Evolutionary conservation across 768 basidiomycete species (phyloP), one percentile per base, ranked within the genome.

Genomic region (Calocybe cyanea): DNA sequence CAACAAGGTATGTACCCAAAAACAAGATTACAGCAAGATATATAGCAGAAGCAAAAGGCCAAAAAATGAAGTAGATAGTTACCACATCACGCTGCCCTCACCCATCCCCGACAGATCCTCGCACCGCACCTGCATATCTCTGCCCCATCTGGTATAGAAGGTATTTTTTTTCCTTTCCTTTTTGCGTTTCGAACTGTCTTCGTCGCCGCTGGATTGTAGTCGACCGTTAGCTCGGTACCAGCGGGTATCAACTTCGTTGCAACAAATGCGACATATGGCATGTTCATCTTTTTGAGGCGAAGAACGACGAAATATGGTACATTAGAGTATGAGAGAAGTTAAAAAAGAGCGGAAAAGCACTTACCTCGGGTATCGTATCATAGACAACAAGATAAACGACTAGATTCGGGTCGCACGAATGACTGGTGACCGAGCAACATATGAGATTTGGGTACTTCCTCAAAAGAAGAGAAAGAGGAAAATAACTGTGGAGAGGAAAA

Each of bases 331-430:
- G 50, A 18, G 9, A 38, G 15, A 35, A 32, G 20, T 15, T 11
- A 32, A 18, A 32, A n/a, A n/a, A n/a, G n/a, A 35, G 25, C 25
- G 11, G 18, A 8, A 40, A 21, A 32, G 45, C 20, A 56, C 69
- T 24, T 33, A 83, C 84, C 49, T 72, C 68, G 15, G 78, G 73
- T 40, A 79, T 73, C 0, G 77, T 77, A 48, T 86, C 83, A 48
- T 78, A 83, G 0, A 85, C 72, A 1, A 79, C 83, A 10, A 75
- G 71, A 46, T 75, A 83, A 1, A 83, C 72, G 0, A 55, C 52
- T 46, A 81, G 58, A 50, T 84, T 85, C 4, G 85, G 83, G 11
- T 66, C 58, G 51, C 85, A 87, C 0, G 83, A 85, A 55, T 87
- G 85, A 53, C 85, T 87, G 53, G n/a, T n/a, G n/a, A n/a, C n/a